A percentile compares a stretch with the other conserved stretches of the same genome.
Conservation (phyloP, 441 rosid species). For the Gossypium schwendimanii region DNA sequence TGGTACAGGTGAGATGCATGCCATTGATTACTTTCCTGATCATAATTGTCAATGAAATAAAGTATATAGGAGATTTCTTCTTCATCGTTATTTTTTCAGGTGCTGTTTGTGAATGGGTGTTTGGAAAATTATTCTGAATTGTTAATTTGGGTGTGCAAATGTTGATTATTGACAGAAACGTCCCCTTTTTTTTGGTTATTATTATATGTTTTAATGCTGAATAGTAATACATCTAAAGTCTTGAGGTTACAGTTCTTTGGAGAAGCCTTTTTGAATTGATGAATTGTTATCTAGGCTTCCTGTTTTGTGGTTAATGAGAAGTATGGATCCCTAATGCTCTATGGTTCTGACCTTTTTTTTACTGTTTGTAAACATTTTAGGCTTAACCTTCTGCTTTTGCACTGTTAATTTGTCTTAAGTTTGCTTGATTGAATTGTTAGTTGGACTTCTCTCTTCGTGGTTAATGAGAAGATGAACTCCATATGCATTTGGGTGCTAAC, state of each 20-base stretch:
- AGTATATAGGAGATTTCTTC: not conserved
- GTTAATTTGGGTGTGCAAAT: not conserved
- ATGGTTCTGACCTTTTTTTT: not conserved
- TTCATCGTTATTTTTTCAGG: not conserved
- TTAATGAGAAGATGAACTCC: not conserved
- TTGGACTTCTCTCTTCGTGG: not conserved
- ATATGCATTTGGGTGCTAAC: not conserved
- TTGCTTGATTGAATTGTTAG: not conserved
- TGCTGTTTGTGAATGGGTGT: not conserved
- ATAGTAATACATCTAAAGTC: not conserved
- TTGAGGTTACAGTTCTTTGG: not conserved
- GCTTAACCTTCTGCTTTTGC: not conserved
- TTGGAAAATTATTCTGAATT: not conserved
- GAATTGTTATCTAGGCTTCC: not conserved
- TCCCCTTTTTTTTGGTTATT: not conserved
- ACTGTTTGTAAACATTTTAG: not conserved
- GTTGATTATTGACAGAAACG: not conserved
- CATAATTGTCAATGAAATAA: not conserved
- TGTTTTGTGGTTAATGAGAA: not conserved
- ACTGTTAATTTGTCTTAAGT: not conserved
- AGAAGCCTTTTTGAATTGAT: not conserved
- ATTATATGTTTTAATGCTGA: not conserved
- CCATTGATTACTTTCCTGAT: not conserved
- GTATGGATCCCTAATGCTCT: not conserved
- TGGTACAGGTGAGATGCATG: constrained; percentile 85